Evolutionary conservation across 208 protist species (phyloP).

Genomic region (Leishmania gerbilli): DNA sequence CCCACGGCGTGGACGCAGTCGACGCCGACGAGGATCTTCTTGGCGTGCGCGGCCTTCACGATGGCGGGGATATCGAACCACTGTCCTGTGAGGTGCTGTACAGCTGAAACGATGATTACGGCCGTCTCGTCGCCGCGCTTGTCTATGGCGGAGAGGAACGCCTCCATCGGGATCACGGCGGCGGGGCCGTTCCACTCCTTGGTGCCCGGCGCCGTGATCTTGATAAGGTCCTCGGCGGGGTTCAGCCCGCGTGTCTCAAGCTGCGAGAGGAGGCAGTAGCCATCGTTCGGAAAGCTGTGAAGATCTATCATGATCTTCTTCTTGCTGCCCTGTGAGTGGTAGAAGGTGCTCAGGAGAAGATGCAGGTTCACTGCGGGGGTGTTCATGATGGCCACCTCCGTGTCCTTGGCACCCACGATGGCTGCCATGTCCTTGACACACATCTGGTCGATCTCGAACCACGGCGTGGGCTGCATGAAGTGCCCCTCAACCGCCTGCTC

Average conservation of each 20-base stretch:
- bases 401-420: constrained; percentile 83
- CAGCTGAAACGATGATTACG: constrained; percentile 82
- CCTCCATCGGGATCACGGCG: constrained; percentile 63
- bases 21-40: constrained; percentile 88
- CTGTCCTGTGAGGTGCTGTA: constrained; percentile 96
- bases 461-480: constrained; percentile 80
- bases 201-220: constrained; percentile 43
- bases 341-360: constrained; percentile 92
- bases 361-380: constrained; percentile 94
- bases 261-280: constrained; percentile 90
- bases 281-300: constrained; percentile 68
- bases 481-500: constrained; percentile 80
- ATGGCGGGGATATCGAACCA: constrained; percentile 93
- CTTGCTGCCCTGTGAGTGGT: constrained; percentile 79
- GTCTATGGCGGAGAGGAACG: constrained; percentile 84
- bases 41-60: constrained; percentile 77
- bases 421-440: constrained; percentile 60
- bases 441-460: constrained; percentile 86
- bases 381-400: constrained; percentile 94
- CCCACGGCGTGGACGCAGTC: constrained; percentile 96
- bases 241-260: constrained; percentile 81
- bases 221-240: constrained; percentile 56
- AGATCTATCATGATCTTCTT: constrained; percentile 94
- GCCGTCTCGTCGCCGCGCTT: constrained; percentile 87
- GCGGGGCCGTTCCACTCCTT: constrained; percentile 44